phyloP scores from a whole-genome alignment of 495 filamentous ascomycete species.

The Xanthoparmelia taractica region DNA sequence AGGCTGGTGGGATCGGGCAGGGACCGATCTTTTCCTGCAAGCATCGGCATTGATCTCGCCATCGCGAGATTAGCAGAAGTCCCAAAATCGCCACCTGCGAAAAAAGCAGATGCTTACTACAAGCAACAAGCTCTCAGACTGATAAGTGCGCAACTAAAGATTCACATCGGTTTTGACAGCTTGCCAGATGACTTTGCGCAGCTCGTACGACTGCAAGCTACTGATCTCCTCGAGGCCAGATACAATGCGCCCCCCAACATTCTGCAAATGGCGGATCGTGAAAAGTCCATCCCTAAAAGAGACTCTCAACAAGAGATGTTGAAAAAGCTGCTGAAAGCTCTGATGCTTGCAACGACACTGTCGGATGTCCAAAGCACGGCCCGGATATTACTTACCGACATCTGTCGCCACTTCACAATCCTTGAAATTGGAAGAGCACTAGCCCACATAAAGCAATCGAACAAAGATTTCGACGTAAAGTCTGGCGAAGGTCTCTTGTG shows the following conservation, averaged over 20 bases:
- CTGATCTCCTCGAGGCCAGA: constrained; percentile 68
- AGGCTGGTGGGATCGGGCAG: constrained; percentile 78
- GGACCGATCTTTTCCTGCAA: constrained; percentile 78
- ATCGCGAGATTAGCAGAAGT: constrained; percentile 76
- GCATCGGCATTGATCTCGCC: constrained; percentile 79
- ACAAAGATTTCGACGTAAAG: constrained; percentile 69
- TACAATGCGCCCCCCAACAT: constrained; percentile 53
- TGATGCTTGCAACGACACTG: constrained; percentile 77
- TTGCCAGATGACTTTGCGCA: constrained; percentile 83
- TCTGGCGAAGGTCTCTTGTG: constrained; percentile 79
- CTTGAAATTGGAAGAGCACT: constrained; percentile 81
- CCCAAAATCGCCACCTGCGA: constrained; percentile 54
- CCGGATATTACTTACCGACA: constrained; percentile 60
- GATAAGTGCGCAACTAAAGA: constrained; percentile 77
- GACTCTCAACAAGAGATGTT: constrained; percentile 69
- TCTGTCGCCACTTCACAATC: constrained; percentile 83
- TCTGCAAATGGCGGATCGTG: constrained; percentile 60
- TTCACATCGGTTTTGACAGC: constrained; percentile 78
- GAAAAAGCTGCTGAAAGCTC: constrained; percentile 80
- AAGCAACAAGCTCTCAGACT: constrained; percentile 87
- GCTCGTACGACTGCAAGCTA: constrained; percentile 77
- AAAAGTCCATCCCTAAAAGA: constrained; percentile 78
- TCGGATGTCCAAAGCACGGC: constrained; percentile 70
- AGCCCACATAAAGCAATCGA: constrained; percentile 61
- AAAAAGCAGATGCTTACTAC: constrained; percentile 75